phyloP scores from a whole-genome alignment of 108 stramenopile species.

The Pseudonitzschia multiseries region DNA sequence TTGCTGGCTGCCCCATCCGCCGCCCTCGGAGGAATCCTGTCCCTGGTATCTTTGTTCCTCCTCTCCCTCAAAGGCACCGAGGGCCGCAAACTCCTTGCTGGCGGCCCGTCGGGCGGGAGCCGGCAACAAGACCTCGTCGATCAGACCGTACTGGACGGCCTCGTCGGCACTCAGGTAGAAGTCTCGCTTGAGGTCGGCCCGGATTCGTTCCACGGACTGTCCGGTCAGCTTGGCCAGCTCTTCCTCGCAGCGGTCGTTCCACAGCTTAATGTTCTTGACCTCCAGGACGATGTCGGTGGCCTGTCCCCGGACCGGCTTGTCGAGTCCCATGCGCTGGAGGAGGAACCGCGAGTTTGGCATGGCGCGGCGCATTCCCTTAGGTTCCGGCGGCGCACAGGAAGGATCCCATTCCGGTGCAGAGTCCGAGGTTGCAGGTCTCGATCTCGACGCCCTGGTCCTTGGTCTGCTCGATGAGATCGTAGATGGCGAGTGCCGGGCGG shows the following conservation, averaged over 20 bases:
- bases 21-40: conserved; percentile 35
- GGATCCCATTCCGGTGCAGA: conserved; percentile 92
- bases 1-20: conserved; percentile 50
- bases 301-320: conserved; percentile 83
- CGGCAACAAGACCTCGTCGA: conserved; percentile 81
- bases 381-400: conserved; percentile 88
- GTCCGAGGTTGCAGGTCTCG: conserved; percentile 84
- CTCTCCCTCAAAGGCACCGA: conserved; percentile 80
- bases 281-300: conserved; percentile 88
- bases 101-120: conserved; percentile 55
- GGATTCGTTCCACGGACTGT: conserved; percentile 68
- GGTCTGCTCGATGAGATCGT: conserved; percentile 84
- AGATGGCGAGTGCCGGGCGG: conserved; percentile 83
- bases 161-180: conserved; percentile 93
- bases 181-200: conserved; percentile 85
- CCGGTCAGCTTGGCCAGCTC: conserved; percentile 83
- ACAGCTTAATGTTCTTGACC: conserved; percentile 70
- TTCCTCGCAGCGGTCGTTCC: conserved; percentile 69
- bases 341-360: conserved; percentile 93
- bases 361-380: conserved; percentile 70
- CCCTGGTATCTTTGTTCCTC: conserved; percentile 77
- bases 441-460: conserved; percentile 59
- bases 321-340: conserved; percentile 90
- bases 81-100: conserved; percentile 53
- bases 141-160: conserved; percentile 86